Evolutionary conservation across 2,329 filamentous ascomycete species (phyloP).

Genomic region (Sporothrix schenckii): DNA sequence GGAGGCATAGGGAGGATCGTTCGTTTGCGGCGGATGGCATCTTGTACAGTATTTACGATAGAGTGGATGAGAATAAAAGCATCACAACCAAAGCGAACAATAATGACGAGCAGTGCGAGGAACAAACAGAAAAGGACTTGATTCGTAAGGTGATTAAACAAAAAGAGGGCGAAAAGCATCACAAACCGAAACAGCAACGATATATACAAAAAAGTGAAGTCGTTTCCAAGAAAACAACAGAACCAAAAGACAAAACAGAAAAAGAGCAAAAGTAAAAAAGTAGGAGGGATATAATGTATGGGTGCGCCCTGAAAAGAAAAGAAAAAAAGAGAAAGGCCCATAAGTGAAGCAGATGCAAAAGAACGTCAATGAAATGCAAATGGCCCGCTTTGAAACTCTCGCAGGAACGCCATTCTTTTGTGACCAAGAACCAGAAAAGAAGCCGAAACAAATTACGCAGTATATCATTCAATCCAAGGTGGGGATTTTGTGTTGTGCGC

Average conservation of each 20-base stretch:
- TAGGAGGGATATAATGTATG: slow-evolving; percentile 32
- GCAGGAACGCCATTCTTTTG: slow-evolving; percentile 7
- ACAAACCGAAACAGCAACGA: slow-evolving; percentile 26
- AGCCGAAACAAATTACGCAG: neutral
- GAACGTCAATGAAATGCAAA: neutral
- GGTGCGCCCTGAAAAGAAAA: slow-evolving; percentile 12
- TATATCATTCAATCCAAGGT: neutral
- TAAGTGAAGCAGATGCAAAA: slow-evolving; percentile 16
- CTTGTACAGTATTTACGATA: slow-evolving; percentile 20
- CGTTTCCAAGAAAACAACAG: neutral
- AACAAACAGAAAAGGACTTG: neutral
- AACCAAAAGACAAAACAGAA: slow-evolving; percentile 37
- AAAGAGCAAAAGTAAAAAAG: slow-evolving; percentile 38
- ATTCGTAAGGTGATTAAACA: slow-evolving; percentile 12
- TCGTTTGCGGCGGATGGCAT: neutral
- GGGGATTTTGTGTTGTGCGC: neutral
- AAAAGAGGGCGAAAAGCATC: neutral
- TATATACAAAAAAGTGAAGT: slow-evolving; percentile 35
- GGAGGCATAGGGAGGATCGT: neutral
- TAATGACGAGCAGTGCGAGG: slow-evolving; percentile 16
- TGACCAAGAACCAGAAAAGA: slow-evolving; percentile 17
- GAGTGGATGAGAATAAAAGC: slow-evolving; percentile 20
- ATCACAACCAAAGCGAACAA: slow-evolving; percentile 8
- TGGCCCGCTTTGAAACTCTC: slow-evolving; percentile 11
- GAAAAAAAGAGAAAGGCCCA: slow-evolving; percentile 9